Evolutionary conservation across 768 basidiomycete species (phyloP).

Genomic region (Trametes meyenii): DNA sequence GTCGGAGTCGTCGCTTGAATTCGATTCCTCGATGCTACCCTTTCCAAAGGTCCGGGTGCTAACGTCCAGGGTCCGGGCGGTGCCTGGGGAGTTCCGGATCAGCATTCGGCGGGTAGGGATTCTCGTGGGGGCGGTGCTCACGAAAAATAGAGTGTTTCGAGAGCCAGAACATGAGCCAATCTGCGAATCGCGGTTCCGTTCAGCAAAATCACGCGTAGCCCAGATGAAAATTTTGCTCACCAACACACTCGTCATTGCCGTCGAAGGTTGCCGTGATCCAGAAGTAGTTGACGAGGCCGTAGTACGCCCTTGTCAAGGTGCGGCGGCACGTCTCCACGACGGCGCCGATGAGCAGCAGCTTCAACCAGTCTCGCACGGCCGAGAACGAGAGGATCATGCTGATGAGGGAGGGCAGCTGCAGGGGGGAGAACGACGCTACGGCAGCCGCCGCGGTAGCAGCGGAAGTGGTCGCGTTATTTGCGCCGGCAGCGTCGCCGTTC

Average conservation of each 20-base stretch:
- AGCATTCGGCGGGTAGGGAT: not conserved
- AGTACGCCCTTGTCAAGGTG: constrained; percentile 45
- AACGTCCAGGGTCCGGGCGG: constrained; percentile 21
- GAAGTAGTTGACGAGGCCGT: constrained; percentile 51
- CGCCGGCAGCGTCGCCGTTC: not conserved
- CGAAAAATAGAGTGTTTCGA: constrained; percentile 46
- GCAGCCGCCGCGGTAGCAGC: not conserved
- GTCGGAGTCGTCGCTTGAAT: constrained; percentile 5
- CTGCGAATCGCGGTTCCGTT: constrained; percentile 36
- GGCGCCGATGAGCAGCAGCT: constrained; percentile 65
- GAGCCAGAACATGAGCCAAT: constrained; percentile 76
- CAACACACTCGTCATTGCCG: constrained; percentile 56
- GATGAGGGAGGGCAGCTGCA: constrained; percentile 31
- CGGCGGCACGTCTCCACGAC: constrained; percentile 62
- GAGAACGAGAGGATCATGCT: constrained; percentile 54
- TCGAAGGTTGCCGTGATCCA: constrained; percentile 67
- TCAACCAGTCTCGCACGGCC: constrained; percentile 66
- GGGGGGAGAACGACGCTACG: constrained; percentile 6
- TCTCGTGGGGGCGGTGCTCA: constrained; percentile 2
- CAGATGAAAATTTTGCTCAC: constrained; percentile 39
- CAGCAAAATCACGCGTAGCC: constrained; percentile 5
- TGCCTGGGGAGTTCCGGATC: constrained; percentile 3
- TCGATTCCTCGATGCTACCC: not conserved
- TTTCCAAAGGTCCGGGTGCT: constrained; percentile 16
- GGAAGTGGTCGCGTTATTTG: not conserved